Conservation (phyloP, 2,329 filamentous ascomycete species). For the Calonectria pseudoreteaudii region DNA sequence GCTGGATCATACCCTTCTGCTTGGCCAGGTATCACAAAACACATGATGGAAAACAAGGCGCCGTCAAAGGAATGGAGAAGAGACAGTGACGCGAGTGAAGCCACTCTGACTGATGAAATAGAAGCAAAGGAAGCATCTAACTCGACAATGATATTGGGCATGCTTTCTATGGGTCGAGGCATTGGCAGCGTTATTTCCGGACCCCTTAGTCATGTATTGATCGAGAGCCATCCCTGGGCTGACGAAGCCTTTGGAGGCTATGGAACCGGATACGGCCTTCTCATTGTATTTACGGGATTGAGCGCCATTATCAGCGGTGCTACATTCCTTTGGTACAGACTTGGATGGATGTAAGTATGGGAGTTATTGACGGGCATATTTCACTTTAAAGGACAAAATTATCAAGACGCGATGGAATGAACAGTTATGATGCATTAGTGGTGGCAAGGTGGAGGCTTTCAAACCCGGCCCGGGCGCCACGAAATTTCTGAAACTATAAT, state of each 20-base stretch:
- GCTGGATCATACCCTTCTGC: conserved; percentile 3
- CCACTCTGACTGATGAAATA: not conserved
- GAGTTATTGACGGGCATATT: not conserved
- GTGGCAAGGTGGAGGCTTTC: not conserved
- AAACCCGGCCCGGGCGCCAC: too few relatives aligned
- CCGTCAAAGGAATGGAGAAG: not conserved
- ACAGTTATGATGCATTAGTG: not conserved
- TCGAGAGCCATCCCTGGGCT: not conserved
- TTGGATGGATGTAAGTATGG: conserved; percentile 1
- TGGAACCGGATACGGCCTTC: conserved; percentile 4
- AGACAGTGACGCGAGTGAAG: not conserved
- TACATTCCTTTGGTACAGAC: not conserved
- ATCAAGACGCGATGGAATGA: not conserved
- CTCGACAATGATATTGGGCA: not conserved
- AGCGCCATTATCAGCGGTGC: not conserved
- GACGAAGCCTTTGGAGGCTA: not conserved
- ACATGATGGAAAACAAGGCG: not conserved
- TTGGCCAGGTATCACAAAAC: not conserved
- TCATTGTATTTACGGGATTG: conserved; percentile 7
- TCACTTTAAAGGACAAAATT: not conserved
- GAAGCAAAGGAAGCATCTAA: not conserved
- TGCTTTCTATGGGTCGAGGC: not conserved
- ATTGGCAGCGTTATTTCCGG: conserved; percentile 2
- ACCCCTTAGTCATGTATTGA: not conserved
- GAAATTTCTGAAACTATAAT: not conserved